These are phyloP conservation scores for Exophiala spinifera DNA, from an alignment of 2,329 filamentous ascomycete species.

Conservation along the genomic window DNA sequence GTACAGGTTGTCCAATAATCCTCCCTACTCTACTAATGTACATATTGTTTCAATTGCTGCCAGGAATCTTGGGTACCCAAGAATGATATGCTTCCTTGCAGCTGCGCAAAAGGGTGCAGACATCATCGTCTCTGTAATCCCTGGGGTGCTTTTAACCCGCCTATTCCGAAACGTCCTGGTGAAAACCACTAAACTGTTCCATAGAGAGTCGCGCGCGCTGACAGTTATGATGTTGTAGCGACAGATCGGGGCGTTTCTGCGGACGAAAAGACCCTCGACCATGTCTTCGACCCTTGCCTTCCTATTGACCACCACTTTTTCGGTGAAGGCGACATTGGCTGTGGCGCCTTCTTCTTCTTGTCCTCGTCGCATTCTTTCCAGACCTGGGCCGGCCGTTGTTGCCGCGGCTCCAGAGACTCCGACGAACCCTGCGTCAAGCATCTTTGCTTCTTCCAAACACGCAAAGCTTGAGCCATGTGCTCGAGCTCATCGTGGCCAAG, in stretches of 20 bases:
- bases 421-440: not conserved
- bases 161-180: too few species aligned
- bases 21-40: too few species aligned
- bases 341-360: not conserved
- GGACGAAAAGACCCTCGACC: not conserved
- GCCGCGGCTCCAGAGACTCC: not conserved
- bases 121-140: too few species aligned
- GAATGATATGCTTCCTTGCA: too few species aligned
- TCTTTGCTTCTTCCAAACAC: not conserved
- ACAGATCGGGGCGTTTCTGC: not conserved
- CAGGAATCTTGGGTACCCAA: too few species aligned
- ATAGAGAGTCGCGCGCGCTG: too few species aligned
- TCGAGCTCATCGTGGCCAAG: not conserved
- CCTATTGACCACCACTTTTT: not conserved
- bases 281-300: not conserved
- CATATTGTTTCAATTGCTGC: too few species aligned
- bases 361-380: not conserved
- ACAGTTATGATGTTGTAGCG: not conserved
- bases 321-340: not conserved
- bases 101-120: too few species aligned
- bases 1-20: too few species aligned
- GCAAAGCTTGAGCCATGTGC: not conserved
- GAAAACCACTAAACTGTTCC: too few species aligned
- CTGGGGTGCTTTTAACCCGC: too few species aligned
- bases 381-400: not conserved